Base-by-base conservation (phyloP, 371 early-diverging fungal genomes). In the Rhizopus sp. region DNA sequence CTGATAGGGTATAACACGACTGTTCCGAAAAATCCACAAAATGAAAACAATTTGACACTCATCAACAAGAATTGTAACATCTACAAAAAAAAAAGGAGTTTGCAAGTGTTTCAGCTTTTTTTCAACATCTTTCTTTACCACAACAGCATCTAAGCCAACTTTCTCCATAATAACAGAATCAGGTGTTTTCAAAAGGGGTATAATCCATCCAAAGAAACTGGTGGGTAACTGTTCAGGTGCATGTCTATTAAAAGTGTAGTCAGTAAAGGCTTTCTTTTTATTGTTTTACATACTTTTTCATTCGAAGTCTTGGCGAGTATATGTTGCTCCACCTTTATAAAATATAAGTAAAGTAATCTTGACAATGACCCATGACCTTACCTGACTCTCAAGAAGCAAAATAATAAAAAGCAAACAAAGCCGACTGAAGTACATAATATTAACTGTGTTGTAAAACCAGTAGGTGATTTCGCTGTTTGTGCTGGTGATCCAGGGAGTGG, bases 121-220 rank as follows among this genome's bases (percentile, higher is more conserved):
- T 13, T 38, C 30, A 41, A 41, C 35, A 23, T 42, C 33, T 37
- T 4, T 10, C 52, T 53, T 50, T 69, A 73, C 77, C 77, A 88
- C 84, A 17, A 85, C 86, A 0, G 88, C 87, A 62, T 88, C 88
- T 12, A 88, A 62, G 15, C 88, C 88, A 32, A 85, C 82, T 62
- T 85, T 77, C 23, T 87, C 78, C 33, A 87, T 66, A 10, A 85
- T 63, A 23, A 81, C 83, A 7, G 73, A 67, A 51, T 87, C 78
- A 2, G 83, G 74, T 15, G 80, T 81, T 40, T 70, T 70, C 33
- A 84, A 49, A 32, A 87, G 55, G 17, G 85, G 82, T 15, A 73
- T 59, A 53, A 87, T 83, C 87, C 87, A 87, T 17, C 84, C 84
- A 63, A 87, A 81, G 42, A 87, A 81, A 5, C 76, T 72, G 8